Percentiles rank a stretch among this genome's conserved stretches.
Conservation (phyloP, 179 eudicot species). For the Actinidia polygama region DNA sequence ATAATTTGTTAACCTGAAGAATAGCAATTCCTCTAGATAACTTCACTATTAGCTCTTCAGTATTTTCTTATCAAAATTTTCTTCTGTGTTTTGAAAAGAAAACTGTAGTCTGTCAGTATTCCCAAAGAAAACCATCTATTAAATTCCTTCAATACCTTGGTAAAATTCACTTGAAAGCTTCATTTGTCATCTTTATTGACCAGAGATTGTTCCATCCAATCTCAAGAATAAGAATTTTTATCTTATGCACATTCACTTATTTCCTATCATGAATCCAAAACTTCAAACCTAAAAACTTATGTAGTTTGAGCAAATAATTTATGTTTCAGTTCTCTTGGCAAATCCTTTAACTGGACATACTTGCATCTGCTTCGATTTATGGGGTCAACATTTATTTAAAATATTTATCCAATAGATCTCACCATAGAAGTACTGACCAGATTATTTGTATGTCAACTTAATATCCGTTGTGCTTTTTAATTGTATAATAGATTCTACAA, state of each 20-base stretch:
- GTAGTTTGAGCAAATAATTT: background rate
- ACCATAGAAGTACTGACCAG: background rate
- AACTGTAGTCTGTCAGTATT: constrained; percentile 1
- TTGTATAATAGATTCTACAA: background rate
- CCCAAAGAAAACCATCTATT: background rate
- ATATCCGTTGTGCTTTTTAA: background rate
- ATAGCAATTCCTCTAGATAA: constrained; percentile 68
- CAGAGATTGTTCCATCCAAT: background rate
- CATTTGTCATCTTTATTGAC: background rate
- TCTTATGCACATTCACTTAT: background rate
- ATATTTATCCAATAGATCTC: background rate
- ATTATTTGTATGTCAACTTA: background rate
- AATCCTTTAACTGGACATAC: background rate
- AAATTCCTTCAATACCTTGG: background rate
- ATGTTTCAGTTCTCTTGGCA: background rate
- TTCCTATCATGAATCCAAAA: background rate
- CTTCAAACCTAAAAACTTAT: background rate
- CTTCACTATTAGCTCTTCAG: constrained; percentile 63
- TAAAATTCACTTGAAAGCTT: background rate
- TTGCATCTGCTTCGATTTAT: background rate
- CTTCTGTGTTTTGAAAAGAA: constrained; percentile 52
- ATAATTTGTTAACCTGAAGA: constrained; percentile 44
- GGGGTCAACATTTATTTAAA: background rate
- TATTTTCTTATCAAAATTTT: constrained; percentile 59
- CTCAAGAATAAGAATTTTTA: too few species aligned